These are phyloP conservation scores for Boletus eberwhitei DNA, from an alignment of 768 basidiomycete genomes.

Conservation along the genomic window DNA sequence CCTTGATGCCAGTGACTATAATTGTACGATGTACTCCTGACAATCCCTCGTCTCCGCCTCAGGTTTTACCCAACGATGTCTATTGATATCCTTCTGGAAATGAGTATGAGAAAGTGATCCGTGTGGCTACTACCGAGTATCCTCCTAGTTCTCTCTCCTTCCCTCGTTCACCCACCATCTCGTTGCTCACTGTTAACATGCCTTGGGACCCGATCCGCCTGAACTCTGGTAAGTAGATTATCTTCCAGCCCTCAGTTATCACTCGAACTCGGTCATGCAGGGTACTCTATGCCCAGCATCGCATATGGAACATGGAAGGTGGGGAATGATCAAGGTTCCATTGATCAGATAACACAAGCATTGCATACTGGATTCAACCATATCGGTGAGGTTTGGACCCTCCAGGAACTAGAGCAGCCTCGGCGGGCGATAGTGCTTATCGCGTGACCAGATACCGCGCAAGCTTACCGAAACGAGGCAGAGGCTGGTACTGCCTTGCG, in stretches of 20 bases:
- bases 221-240: conserved; percentile 48
- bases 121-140: background rate
- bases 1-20: background rate
- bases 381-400: conserved; percentile 42
- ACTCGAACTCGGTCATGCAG: conserved; percentile 26
- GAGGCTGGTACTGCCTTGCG: conserved; percentile 40
- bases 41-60: background rate
- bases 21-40: background rate
- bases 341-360: conserved; percentile 59
- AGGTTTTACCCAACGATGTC: background rate
- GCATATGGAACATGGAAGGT: conserved; percentile 66
- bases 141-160: background rate
- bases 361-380: conserved; percentile 60
- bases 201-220: conserved; percentile 58
- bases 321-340: conserved; percentile 52
- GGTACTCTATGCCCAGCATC: conserved; percentile 43
- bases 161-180: background rate
- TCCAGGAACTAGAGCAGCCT: background rate
- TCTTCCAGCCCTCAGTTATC: background rate
- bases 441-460: conserved; percentile 51
- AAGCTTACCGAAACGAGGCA: conserved; percentile 56
- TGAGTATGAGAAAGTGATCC: no score
- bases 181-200: conserved; percentile 35
- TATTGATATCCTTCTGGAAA: background rate
- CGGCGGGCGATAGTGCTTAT: background rate